These are phyloP conservation scores for Pseudohalonectria lignicola DNA, from an alignment of 2,329 filamentous ascomycete species.

Conservation along the genomic window DNA sequence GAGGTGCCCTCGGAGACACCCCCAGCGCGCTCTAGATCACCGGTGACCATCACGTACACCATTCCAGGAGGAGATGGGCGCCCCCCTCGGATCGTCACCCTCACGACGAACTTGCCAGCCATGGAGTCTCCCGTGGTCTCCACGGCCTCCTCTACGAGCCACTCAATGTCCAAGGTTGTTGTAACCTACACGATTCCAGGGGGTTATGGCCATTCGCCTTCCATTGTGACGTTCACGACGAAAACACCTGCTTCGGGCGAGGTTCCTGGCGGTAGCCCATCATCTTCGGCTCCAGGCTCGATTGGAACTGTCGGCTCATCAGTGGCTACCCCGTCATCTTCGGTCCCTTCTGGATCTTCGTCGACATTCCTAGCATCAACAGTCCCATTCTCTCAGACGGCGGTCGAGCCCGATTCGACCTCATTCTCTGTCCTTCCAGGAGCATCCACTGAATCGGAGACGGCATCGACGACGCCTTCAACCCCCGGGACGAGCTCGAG, in stretches of 20 bases:
- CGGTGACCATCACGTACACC: conserved; percentile 5
- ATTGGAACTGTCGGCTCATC: background rate
- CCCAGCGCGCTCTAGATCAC: too few relatives aligned
- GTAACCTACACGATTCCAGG: conserved; percentile 5
- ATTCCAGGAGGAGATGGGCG: conserved; percentile 3
- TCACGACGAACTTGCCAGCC: conserved; percentile 5
- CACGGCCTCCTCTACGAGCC: background rate
- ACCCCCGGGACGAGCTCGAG: too few relatives aligned
- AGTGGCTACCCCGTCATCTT: too few relatives aligned
- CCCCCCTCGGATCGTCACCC: conserved; percentile 3
- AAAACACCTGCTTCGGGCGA: background rate
- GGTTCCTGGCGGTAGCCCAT: too few relatives aligned
- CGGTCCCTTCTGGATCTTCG: too few relatives aligned
- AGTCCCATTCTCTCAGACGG: too few relatives aligned
- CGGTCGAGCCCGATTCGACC: too few relatives aligned
- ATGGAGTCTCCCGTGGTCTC: background rate
- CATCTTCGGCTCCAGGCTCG: too few relatives aligned
- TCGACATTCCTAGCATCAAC: too few relatives aligned
- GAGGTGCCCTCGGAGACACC: too few relatives aligned
- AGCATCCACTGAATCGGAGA: background rate
- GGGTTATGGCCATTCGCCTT: conserved; percentile 1
- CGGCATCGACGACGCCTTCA: too few relatives aligned
- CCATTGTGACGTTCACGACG: conserved; percentile 5
- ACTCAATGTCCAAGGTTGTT: conserved; percentile 1
- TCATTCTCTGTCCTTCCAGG: too few relatives aligned